Conservation (phyloP, 768 basidiomycete species). For the Kwoniella newhampshirensis region DNA sequence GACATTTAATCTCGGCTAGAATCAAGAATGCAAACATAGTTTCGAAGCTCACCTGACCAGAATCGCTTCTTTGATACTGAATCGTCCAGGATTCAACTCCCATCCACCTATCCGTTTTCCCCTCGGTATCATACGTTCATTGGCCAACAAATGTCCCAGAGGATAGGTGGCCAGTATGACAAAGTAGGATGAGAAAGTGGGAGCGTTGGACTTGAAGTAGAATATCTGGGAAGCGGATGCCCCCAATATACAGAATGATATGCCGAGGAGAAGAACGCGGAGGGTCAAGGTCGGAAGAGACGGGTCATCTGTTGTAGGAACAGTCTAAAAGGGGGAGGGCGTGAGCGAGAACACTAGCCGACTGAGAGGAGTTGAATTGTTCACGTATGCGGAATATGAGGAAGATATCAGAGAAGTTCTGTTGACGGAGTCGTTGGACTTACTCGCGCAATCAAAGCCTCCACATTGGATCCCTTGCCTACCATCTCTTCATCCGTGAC, state of each 20-base stretch:
- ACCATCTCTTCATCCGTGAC: conserved; percentile 29
- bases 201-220: conserved; percentile 53
- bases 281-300: conserved; percentile 50
- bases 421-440: conserved; percentile 20
- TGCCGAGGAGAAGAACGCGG: conserved; percentile 49
- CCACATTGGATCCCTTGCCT: conserved; percentile 43
- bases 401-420: no score
- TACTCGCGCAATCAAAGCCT: conserved; percentile 46
- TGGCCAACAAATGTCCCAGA: conserved; percentile 49
- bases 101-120: conserved; percentile 29
- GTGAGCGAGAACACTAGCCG: background rate
- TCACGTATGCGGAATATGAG: no score
- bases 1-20: no score
- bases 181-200: conserved; percentile 50
- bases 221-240: conserved; percentile 51
- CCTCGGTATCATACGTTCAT: conserved; percentile 25
- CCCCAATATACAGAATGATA: conserved; percentile 49
- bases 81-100: conserved; percentile 50
- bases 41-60: conserved; percentile 43
- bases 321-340: conserved; percentile 31
- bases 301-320: conserved; percentile 53
- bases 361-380: background rate
- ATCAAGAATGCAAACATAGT: background rate
- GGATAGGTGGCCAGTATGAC: conserved; percentile 53
- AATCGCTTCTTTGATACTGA: conserved; percentile 52